These are phyloP conservation scores for Puccinia hordei DNA, from an alignment of 1,284 basidiomycete species.

Conservation along the genomic window DNA sequence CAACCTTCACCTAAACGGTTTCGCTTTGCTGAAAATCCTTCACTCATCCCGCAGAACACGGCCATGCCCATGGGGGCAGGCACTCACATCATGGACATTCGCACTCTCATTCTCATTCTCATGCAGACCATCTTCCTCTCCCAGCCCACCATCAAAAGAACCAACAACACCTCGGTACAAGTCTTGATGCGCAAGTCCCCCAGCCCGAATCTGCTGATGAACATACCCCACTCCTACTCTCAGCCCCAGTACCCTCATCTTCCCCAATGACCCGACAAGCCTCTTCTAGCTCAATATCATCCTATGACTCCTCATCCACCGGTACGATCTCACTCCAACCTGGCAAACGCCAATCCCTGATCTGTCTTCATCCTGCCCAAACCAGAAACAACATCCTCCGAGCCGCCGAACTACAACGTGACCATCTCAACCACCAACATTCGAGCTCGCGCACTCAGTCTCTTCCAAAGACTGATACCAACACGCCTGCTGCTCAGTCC, in stretches of 20 bases:
- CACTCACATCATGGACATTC: constrained; percentile 17
- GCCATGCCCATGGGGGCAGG: not conserved
- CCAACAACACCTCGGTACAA: not conserved
- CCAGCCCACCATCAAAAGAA: too few species aligned
- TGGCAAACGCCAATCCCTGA: not conserved
- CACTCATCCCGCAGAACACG: not conserved
- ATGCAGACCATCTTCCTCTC: constrained; percentile 2
- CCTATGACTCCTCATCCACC: not conserved
- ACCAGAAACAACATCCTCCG: constrained; percentile 37
- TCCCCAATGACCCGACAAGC: not conserved
- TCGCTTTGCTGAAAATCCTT: not conserved
- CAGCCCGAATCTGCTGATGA: constrained; percentile 18
- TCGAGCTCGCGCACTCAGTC: constrained; percentile 14
- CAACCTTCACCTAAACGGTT: constrained; percentile 1
- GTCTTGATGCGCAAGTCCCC: not conserved
- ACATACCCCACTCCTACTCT: constrained; percentile 19
- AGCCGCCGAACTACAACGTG: constrained; percentile 52
- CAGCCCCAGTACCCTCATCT: not conserved
- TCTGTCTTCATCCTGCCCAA: constrained; percentile 46
- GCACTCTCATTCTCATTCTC: constrained; percentile 48
- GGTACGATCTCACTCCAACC: not conserved
- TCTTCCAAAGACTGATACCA: constrained; percentile 63
- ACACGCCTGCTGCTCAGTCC: constrained; percentile 46
- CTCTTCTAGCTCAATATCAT: constrained; percentile 29
- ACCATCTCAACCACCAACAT: constrained; percentile 57